phyloP scores from a whole-genome alignment of 805 yeast species.

The Metschnikowia proteae region DNA sequence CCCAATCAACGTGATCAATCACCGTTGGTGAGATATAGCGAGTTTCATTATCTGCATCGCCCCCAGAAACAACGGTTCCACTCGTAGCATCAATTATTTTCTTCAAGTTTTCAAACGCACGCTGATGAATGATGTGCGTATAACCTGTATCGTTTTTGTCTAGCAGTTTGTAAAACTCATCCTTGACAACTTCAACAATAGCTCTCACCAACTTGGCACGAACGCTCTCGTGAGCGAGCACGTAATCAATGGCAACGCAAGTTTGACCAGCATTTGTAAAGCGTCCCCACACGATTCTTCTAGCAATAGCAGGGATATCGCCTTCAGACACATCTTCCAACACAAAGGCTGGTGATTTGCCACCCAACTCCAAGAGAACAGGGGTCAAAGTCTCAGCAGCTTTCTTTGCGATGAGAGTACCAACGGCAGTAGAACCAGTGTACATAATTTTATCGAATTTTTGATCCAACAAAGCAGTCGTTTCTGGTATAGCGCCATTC shows the following conservation, averaged over 20 bases:
- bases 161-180: conserved; percentile 44
- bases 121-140: conserved; percentile 59
- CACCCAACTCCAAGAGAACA: conserved; percentile 79
- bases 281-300: conserved; percentile 74
- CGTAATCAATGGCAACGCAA: conserved; percentile 85
- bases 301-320: conserved; percentile 45
- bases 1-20: conserved; percentile 56
- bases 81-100: conserved; percentile 44
- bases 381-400: conserved; percentile 90
- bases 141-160: conserved; percentile 25
- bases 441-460: conserved; percentile 80
- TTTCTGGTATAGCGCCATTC: conserved; percentile 66
- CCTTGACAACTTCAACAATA: conserved; percentile 36
- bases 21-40: conserved; percentile 71
- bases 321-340: conserved; percentile 45
- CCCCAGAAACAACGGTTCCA: conserved; percentile 53
- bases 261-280: conserved; percentile 84
- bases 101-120: conserved; percentile 47
- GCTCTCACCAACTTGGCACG: conserved; percentile 49
- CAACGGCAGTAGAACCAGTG: conserved; percentile 80
- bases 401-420: conserved; percentile 67
- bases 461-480: conserved; percentile 46
- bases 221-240: conserved; percentile 58
- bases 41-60: conserved; percentile 35
- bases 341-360: conserved; percentile 82